Evolutionary conservation across 1,284 basidiomycete genomes (phyloP).

Genomic region (Hemileia vastatrix): DNA sequence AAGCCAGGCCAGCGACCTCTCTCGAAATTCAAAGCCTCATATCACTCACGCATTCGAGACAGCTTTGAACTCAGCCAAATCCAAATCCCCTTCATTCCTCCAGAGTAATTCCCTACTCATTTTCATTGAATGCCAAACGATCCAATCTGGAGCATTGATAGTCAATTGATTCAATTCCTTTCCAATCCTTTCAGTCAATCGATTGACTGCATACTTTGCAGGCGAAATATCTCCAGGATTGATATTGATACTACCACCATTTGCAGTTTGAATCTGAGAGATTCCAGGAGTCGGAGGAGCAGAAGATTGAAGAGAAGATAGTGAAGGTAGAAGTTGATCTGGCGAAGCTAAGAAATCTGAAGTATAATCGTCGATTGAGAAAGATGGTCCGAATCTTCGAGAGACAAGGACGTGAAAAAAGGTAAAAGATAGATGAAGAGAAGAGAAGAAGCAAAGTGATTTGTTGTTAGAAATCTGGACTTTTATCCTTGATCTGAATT

Average conservation of each 20-base stretch:
- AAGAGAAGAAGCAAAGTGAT: too few relatives aligned
- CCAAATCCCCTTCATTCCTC: too few relatives aligned
- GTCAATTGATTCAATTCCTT: slow-evolving; percentile 29
- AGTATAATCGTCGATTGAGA: slow-evolving; percentile 34
- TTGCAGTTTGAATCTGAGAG: not conserved
- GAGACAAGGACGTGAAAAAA: too few relatives aligned
- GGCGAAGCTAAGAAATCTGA: slow-evolving; percentile 29
- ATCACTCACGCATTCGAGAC: too few relatives aligned
- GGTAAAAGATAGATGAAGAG: too few relatives aligned
- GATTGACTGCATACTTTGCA: slow-evolving; percentile 31
- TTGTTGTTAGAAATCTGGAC: too few relatives aligned
- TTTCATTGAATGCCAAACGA: slow-evolving; percentile 31
- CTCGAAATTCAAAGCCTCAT: too few relatives aligned
- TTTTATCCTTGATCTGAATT: too few relatives aligned
- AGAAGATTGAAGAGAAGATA: not conserved
- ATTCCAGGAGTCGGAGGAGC: not conserved
- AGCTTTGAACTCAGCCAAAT: too few relatives aligned
- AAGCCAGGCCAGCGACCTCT: too few relatives aligned
- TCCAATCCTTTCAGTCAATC: slow-evolving; percentile 31
- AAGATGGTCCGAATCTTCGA: too few relatives aligned
- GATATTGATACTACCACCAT: not conserved
- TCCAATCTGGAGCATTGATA: slow-evolving; percentile 38
- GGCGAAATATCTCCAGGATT: not conserved
- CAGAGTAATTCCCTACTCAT: too few relatives aligned
- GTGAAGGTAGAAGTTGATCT: not conserved